Conservation (phyloP, 768 basidiomycete genomes). For the Leccinum uliginosum region DNA sequence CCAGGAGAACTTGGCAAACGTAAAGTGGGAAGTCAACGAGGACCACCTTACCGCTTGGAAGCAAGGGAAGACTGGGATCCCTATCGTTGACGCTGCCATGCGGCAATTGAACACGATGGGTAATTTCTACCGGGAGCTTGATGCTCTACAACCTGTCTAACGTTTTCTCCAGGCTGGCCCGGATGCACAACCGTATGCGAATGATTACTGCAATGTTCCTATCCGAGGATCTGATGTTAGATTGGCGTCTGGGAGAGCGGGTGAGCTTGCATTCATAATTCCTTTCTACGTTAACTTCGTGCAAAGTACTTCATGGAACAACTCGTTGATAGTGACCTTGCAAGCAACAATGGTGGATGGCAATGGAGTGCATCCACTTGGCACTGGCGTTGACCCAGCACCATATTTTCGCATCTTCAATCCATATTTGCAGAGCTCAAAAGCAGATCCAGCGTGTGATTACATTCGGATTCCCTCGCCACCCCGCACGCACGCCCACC, state of each 20-base stretch:
- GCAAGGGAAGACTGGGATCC: constrained; percentile 79
- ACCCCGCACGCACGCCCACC: constrained; percentile 60
- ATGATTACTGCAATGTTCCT: constrained; percentile 84
- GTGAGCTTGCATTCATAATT: constrained; percentile 32
- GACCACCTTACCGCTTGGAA: constrained; percentile 60
- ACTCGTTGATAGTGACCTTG: constrained; percentile 86
- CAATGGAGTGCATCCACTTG: constrained; percentile 78
- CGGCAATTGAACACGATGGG: constrained; percentile 65
- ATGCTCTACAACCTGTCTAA: neutral
- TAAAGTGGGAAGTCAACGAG: constrained; percentile 66
- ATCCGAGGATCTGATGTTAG: constrained; percentile 81
- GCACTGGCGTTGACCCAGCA: constrained; percentile 83
- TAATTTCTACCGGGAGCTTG: constrained; percentile 8
- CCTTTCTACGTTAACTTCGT: neutral
- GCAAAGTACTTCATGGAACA: constrained; percentile 81
- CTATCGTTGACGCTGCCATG: constrained; percentile 88
- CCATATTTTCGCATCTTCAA: constrained; percentile 93
- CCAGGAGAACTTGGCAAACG: constrained; percentile 68
- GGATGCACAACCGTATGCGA: constrained; percentile 81
- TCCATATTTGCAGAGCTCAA: constrained; percentile 74
- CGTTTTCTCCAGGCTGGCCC: constrained; percentile 40
- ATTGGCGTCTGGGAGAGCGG: constrained; percentile 83
- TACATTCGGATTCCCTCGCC: constrained; percentile 78
- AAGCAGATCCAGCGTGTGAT: constrained; percentile 81
- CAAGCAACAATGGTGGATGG: constrained; percentile 92